Conservation (phyloP, 129 eudicot species). For the Erigeron canadensis region DNA sequence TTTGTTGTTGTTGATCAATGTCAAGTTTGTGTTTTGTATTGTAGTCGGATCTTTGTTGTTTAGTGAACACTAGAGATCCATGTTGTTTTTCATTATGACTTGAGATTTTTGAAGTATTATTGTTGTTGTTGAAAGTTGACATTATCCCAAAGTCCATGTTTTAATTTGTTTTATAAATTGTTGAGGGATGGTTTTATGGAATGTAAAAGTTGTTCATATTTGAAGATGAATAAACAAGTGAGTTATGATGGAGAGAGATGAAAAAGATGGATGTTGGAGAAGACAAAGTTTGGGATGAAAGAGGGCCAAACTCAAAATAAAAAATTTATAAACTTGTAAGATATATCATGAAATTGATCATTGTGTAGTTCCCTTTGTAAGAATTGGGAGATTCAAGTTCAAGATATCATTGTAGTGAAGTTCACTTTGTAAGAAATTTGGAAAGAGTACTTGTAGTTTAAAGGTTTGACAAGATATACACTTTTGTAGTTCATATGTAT, state of each 20-base stretch:
- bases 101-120: background rate
- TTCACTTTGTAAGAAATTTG: conserved; percentile 10
- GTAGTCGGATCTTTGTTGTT: conserved; percentile 59
- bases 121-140: conserved; percentile 23
- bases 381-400: conserved; percentile 28
- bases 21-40: conserved; percentile 17
- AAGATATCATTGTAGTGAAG: conserved; percentile 29
- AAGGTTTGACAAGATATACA: background rate
- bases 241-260: conserved; percentile 18
- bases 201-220: background rate
- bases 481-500: too few relatives aligned
- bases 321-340: too few relatives aligned
- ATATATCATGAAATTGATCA: too few relatives aligned
- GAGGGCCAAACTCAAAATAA: conserved; percentile 19
- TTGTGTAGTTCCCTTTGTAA: too few relatives aligned
- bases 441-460: conserved; percentile 13
- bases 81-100: conserved; percentile 22
- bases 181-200: conserved; percentile 22
- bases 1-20: conserved; percentile 24
- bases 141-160: conserved; percentile 56
- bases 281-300: conserved; percentile 31
- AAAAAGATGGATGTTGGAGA: background rate
- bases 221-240: background rate
- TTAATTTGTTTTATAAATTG: conserved; percentile 9
- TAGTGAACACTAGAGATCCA: conserved; percentile 51